These are phyloP conservation scores for Magnolia officinalis DNA, from an alignment of 164 flowering plant genomes.

Conservation along the genomic window DNA sequence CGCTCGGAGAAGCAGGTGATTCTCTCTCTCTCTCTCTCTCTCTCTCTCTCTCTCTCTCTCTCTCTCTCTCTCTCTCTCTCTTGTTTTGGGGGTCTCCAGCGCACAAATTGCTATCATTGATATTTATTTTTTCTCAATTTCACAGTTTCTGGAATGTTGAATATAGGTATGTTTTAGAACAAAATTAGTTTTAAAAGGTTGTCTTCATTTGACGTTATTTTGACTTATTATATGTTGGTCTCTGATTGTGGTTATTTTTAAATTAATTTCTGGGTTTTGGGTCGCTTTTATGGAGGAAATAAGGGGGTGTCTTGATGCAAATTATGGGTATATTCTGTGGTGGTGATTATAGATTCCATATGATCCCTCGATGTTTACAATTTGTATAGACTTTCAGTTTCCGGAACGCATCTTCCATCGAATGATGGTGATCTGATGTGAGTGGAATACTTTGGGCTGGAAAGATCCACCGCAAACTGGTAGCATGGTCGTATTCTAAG, in stretches of 20 bases:
- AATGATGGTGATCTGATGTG: too few relatives aligned
- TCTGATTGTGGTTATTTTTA: neutral
- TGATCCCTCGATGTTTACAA: too few relatives aligned
- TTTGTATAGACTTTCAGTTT: too few relatives aligned
- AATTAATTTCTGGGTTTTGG: constrained; percentile 1
- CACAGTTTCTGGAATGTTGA: neutral
- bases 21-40: neutral
- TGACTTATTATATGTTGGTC: neutral
- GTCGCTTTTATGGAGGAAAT: neutral
- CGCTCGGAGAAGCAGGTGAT: neutral
- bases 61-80: too few relatives aligned
- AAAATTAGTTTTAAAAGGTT: too few relatives aligned
- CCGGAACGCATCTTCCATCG: too few relatives aligned
- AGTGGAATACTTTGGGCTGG: too few relatives aligned
- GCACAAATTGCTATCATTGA: neutral
- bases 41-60: too few relatives aligned
- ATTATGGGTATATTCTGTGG: neutral
- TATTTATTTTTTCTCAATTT: neutral
- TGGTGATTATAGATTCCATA: neutral
- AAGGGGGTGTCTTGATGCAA: neutral
- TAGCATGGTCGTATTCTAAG: too few relatives aligned
- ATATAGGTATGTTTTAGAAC: neutral
- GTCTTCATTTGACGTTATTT: neutral
- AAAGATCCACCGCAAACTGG: too few relatives aligned
- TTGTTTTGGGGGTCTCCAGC: neutral